A percentile compares a stretch with the other conserved stretches of the same genome.
Evolutionary conservation across 2,329 filamentous ascomycete species (phyloP).

Genomic region (Taxawa tesnikishii): DNA sequence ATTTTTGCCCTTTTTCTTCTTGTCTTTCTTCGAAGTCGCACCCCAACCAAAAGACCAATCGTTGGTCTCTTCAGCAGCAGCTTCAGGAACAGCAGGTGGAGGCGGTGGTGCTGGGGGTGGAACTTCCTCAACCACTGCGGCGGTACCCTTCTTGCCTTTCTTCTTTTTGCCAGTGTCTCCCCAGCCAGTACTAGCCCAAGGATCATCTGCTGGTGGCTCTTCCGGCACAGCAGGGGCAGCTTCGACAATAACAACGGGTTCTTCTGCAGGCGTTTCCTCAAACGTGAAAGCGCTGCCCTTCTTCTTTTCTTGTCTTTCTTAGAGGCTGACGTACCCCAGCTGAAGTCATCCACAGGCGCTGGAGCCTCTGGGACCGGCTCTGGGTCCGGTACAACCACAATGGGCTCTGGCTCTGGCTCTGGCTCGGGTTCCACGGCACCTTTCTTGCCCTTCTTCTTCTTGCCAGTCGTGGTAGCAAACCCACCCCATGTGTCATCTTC

Average conservation of each 20-base stretch:
- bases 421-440: constrained; percentile 12
- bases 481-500: constrained; percentile 21
- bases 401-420: constrained; percentile 20
- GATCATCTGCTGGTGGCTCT: constrained; percentile 8
- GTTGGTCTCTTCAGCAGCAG: constrained; percentile 24
- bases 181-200: constrained; percentile 17
- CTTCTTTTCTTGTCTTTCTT: constrained; percentile 30
- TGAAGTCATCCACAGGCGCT: constrained; percentile 21
- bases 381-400: constrained; percentile 23
- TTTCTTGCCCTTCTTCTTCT: constrained; percentile 30
- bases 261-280: constrained; percentile 8
- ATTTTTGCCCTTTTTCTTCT: constrained; percentile 27
- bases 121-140: constrained; percentile 10
- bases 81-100: constrained; percentile 10
- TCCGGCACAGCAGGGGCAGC: constrained; percentile 10
- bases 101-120: constrained; percentile 13
- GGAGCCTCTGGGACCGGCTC: constrained; percentile 23
- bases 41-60: constrained; percentile 47
- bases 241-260: constrained; percentile 15
- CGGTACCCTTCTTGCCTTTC: constrained; percentile 17
- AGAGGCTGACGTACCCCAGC: constrained; percentile 24
- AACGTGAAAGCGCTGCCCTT: constrained; percentile 29
- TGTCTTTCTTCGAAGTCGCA: constrained; percentile 40
- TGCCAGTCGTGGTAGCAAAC: constrained; percentile 13
- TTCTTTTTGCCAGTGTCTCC: constrained; percentile 15